Evolutionary conservation across 148 eudicot species (phyloP).

Genomic region (Amaranthus hypochondriacus): DNA sequence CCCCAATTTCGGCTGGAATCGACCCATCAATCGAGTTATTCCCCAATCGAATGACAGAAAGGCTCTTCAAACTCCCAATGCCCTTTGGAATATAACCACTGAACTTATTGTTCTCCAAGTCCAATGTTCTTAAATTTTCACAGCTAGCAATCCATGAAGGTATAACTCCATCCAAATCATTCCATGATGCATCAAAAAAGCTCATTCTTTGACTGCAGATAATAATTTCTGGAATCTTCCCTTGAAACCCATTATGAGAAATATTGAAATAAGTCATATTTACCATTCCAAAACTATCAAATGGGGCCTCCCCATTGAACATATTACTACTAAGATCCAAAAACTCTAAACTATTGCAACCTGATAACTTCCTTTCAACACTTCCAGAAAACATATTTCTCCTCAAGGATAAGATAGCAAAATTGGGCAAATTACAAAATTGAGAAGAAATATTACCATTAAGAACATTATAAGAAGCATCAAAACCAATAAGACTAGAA

Average conservation of each 20-base stretch:
- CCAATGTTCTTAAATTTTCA: slow-evolving; percentile 51
- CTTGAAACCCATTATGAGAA: slow-evolving; percentile 67
- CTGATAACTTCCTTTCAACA: slow-evolving; percentile 51
- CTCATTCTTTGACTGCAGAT: slow-evolving; percentile 56
- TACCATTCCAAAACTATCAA: slow-evolving; percentile 53
- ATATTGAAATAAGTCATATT: slow-evolving; percentile 72
- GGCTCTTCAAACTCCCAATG: slow-evolving; percentile 48
- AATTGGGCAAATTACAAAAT: slow-evolving; percentile 46
- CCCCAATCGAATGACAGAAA: slow-evolving; percentile 56
- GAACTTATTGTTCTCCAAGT: slow-evolving; percentile 66
- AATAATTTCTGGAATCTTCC: slow-evolving; percentile 43
- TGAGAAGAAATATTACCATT: slow-evolving; percentile 53
- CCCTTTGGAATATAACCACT: slow-evolving; percentile 60
- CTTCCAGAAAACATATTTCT: slow-evolving; percentile 57
- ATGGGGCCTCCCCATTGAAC: slow-evolving; percentile 67
- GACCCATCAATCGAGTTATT: slow-evolving; percentile 59
- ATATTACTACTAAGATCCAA: slow-evolving; percentile 85
- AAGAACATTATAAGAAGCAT: slow-evolving; percentile 70
- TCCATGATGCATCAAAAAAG: slow-evolving; percentile 68
- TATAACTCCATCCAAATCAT: slow-evolving; percentile 58
- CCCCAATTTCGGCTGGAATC: slow-evolving; percentile 64
- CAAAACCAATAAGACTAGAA: slow-evolving; percentile 66
- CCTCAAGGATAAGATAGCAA: slow-evolving; percentile 66
- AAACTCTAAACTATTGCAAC: slow-evolving; percentile 58
- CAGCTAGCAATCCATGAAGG: slow-evolving; percentile 62